phyloP scores from a whole-genome alignment of 208 protist species.

The Leishmania tropica region DNA sequence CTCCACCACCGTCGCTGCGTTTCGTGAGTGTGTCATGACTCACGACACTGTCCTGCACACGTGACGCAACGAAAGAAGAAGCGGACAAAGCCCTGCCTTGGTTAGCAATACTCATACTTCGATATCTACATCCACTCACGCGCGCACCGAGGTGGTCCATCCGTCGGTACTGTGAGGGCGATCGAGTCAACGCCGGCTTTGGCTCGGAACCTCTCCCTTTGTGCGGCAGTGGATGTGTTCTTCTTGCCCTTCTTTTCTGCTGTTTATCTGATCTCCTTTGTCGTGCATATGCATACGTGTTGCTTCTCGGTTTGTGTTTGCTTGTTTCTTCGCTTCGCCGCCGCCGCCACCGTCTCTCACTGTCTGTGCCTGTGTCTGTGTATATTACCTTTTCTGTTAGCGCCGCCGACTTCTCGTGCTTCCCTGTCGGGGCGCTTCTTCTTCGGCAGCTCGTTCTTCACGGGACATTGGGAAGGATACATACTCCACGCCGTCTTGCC shows the following conservation, averaged over 20 bases:
- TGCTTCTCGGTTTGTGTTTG: too few relatives aligned
- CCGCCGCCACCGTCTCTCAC: too few relatives aligned
- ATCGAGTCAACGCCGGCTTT: background rate
- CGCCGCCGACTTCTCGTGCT: too few relatives aligned
- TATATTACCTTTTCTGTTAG: too few relatives aligned
- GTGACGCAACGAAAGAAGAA: conserved; percentile 4
- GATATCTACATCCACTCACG: background rate
- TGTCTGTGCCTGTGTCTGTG: too few relatives aligned
- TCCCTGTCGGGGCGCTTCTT: too few relatives aligned
- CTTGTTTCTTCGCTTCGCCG: too few relatives aligned
- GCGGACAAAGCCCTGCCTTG: background rate
- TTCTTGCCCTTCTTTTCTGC: background rate
- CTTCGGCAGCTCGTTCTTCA: too few relatives aligned
- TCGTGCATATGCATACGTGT: background rate
- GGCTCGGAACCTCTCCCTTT: background rate
- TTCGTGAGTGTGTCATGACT: background rate
- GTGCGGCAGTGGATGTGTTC: background rate
- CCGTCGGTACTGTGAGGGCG: background rate
- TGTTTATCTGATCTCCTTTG: background rate
- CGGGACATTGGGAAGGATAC: too few relatives aligned
- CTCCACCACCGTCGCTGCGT: background rate
- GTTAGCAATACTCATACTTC: background rate
- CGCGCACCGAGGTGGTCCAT: background rate
- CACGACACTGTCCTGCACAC: background rate
- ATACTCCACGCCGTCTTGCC: too few relatives aligned